A percentile compares a stretch with the other conserved stretches of the same genome.
Conservation (phyloP, 768 basidiomycete species). For the Termitomyces sp. region DNA sequence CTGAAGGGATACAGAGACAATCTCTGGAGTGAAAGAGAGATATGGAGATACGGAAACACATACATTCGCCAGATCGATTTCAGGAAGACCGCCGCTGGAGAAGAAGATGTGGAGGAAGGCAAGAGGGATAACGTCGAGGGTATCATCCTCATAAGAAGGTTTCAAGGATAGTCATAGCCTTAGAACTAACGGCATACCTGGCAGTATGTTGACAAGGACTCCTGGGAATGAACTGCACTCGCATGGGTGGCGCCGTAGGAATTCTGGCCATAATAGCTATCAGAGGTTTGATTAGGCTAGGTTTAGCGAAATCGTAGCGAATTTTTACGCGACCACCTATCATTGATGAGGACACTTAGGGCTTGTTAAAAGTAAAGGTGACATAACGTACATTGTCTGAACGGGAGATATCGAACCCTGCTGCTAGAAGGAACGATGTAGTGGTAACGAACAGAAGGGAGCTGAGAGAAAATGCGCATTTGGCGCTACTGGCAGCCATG, state of each 20-base stretch:
- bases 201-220: constrained; percentile 58
- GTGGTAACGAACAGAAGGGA: constrained; percentile 1
- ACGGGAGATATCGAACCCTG: constrained; percentile 27
- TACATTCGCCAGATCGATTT: constrained; percentile 68
- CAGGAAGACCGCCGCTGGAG: constrained; percentile 54
- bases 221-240: constrained; percentile 50
- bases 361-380: neutral
- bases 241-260: constrained; percentile 58
- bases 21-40: neutral
- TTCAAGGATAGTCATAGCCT: neutral
- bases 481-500: constrained; percentile 4
- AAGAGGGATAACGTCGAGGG: constrained; percentile 62
- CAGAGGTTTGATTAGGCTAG: neutral
- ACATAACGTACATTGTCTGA: constrained; percentile 30
- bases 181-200: constrained; percentile 30
- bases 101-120: constrained; percentile 65
- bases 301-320: neutral
- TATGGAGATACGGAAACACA: constrained; percentile 18
- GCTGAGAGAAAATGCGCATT: neutral
- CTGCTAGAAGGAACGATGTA: constrained; percentile 4
- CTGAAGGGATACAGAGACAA: constrained; percentile 23
- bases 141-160: constrained; percentile 40
- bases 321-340: constrained; percentile 51
- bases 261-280: constrained; percentile 71
- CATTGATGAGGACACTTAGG: neutral